Base-by-base conservation (phyloP, 768 basidiomycete species). In the Stropharia rugosoannulata region DNA sequence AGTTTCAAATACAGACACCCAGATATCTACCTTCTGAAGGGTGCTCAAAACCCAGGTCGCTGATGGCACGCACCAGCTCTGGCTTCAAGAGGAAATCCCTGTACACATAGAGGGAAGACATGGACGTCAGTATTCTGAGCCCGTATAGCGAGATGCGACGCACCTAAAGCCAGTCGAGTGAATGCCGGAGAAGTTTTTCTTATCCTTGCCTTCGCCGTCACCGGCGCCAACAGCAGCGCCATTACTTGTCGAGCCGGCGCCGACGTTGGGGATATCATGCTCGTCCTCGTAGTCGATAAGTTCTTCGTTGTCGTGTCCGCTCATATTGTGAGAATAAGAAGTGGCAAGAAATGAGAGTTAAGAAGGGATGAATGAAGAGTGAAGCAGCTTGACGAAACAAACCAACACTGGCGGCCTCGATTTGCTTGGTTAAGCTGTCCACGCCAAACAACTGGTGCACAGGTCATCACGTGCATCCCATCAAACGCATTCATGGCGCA, bases 81-180 rank as follows among this genome's bases (percentile, higher is more conserved):
- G 97, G 93, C 77, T 98, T 99, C 73, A 98, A 78, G 70, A 99
- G 78, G 80, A 99, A 99, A 72, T 99, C 97, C 72, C 95, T 97
- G 66, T 18, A 63, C 64, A 65, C 58, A 50, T 42, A 42, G 57
- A 49, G 25, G 19, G 58, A 62, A 42, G 61, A 60, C 25, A 7
- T 36, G 35, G 12, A 18, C n/a, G n/a, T n/a, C 1, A 7, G 12
- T 22, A 36, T 40, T 19, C 25, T 41, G 10, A 51, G 39, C 19
- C 47, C 16, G 35, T 25, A 53, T 37, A 39, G 57, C 27, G 40
- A 49, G 18, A 53, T 15, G 12, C 8, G 40, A 69, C 84, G 54
- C 54, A 95, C 95, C 97, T 85, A 77, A 99, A 99, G 56, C 97
- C 97, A 59, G 97, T 99, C n/a, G 95, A 95, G 80, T 99, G 97